A percentile compares a stretch with the other conserved stretches of the same genome.
phyloP scores from a whole-genome alignment of 768 basidiomycete genomes.

The Tubosaeta brunneosetosa region DNA sequence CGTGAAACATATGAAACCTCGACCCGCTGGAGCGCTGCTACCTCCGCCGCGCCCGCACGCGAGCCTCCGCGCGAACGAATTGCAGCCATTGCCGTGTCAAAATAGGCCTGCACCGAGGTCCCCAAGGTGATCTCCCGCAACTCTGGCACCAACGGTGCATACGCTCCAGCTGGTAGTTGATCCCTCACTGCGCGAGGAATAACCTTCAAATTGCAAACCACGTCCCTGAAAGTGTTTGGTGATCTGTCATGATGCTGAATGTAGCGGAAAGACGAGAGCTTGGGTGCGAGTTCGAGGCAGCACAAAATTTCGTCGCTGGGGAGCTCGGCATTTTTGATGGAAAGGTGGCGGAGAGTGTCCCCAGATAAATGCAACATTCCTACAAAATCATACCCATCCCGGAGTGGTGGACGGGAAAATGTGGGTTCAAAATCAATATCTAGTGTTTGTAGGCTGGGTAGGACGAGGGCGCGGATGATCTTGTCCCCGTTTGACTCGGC shows the following conservation, averaged over 20 bases:
- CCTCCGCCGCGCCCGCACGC: not conserved
- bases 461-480: conserved; percentile 4
- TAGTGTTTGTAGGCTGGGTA: conserved; percentile 7
- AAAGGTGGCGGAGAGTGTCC: not conserved
- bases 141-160: not conserved
- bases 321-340: not conserved
- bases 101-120: not conserved
- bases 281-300: not conserved
- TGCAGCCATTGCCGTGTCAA: not conserved
- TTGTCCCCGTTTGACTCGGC: not conserved
- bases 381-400: too few relatives aligned
- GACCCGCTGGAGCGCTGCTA: not conserved
- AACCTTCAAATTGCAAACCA: not conserved
- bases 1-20: not conserved
- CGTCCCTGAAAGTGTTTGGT: not conserved
- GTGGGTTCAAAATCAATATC: not conserved
- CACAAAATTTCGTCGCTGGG: not conserved
- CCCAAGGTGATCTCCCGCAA: not conserved
- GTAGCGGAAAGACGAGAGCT: not conserved
- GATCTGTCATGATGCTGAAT: not conserved
- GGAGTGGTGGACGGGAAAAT: too few relatives aligned
- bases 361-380: not conserved
- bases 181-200: not conserved
- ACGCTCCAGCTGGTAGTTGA: too few relatives aligned
- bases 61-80: not conserved